Evolutionary conservation across 2,329 filamentous ascomycete species (phyloP).

Genomic region (Pleoardoris graminearum): DNA sequence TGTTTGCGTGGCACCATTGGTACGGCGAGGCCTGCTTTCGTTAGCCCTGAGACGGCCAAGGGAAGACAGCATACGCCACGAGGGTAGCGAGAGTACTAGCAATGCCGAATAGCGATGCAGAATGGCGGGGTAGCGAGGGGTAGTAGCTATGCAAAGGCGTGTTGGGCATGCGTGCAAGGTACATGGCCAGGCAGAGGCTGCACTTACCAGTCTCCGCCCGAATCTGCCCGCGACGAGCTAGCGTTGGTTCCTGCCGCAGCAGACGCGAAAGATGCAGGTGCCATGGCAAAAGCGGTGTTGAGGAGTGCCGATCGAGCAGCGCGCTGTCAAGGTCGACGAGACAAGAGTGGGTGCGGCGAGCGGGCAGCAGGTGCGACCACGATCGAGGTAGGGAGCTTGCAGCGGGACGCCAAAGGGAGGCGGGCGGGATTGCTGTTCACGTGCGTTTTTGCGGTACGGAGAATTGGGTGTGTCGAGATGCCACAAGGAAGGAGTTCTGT

Average conservation of each 20-base stretch:
- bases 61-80: neutral
- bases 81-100: conserved; percentile 15
- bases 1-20: conserved; percentile 69
- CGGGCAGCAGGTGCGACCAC: conserved; percentile 29
- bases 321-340: conserved; percentile 11
- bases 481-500: conserved; percentile 16
- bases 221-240: conserved; percentile 48
- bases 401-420: conserved; percentile 22
- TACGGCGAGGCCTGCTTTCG: conserved; percentile 60
- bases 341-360: conserved; percentile 25
- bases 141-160: conserved; percentile 6
- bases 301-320: conserved; percentile 5
- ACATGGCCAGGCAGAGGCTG: conserved; percentile 10
- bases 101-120: conserved; percentile 12
- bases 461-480: conserved; percentile 24
- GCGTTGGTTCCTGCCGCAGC: conserved; percentile 52
- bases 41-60: neutral
- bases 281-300: conserved; percentile 43
- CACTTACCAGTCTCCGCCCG: conserved; percentile 53
- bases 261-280: conserved; percentile 56
- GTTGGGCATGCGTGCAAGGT: conserved; percentile 1
- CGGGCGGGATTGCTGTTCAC: conserved; percentile 15
- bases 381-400: conserved; percentile 23
- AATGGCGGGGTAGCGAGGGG: conserved; percentile 16
- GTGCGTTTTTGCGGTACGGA: conserved; percentile 21